Evolutionary conservation across 768 basidiomycete genomes (phyloP).

Genomic region (Pleurotus cornucopiae): DNA sequence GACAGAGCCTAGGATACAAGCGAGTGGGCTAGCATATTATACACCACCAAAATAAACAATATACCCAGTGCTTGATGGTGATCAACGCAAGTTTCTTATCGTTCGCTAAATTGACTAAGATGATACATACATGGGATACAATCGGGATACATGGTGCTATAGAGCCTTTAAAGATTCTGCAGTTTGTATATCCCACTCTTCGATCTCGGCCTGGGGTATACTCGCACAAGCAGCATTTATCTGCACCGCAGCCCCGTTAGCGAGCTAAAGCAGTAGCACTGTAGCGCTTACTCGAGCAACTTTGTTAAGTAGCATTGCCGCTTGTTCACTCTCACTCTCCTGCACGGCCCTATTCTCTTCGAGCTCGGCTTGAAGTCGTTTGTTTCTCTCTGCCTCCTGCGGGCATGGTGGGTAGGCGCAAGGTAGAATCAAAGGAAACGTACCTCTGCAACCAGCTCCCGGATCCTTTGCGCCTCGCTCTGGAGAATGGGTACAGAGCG

Average conservation of each 20-base stretch:
- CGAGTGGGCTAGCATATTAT: too few relatives aligned
- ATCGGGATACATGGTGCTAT: background rate
- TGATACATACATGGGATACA: too few relatives aligned
- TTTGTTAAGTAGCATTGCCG: slow-evolving; percentile 43
- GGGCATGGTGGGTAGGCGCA: background rate
- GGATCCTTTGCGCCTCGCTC: slow-evolving; percentile 34
- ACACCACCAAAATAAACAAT: too few relatives aligned
- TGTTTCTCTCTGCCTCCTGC: slow-evolving; percentile 60
- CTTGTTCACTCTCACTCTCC: slow-evolving; percentile 40
- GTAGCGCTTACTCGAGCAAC: slow-evolving; percentile 42
- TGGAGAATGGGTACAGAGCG: slow-evolving; percentile 58
- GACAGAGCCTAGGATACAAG: too few relatives aligned
- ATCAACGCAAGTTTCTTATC: background rate
- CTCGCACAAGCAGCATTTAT: slow-evolving; percentile 46
- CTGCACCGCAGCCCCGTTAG: slow-evolving; percentile 22
- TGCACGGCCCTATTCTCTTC: slow-evolving; percentile 43
- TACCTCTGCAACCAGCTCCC: slow-evolving; percentile 35
- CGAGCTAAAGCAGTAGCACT: background rate
- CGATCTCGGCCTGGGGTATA: slow-evolving; percentile 63
- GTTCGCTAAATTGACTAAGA: too few relatives aligned
- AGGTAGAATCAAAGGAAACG: slow-evolving; percentile 1
- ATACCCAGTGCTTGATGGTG: background rate
- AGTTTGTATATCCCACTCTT: slow-evolving; percentile 50
- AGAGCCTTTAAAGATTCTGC: slow-evolving; percentile 21
- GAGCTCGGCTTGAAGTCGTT: slow-evolving; percentile 39